These are phyloP conservation scores for Aspergillus neotritici DNA, from an alignment of 2,329 filamentous ascomycete genomes.

Conservation along the genomic window DNA sequence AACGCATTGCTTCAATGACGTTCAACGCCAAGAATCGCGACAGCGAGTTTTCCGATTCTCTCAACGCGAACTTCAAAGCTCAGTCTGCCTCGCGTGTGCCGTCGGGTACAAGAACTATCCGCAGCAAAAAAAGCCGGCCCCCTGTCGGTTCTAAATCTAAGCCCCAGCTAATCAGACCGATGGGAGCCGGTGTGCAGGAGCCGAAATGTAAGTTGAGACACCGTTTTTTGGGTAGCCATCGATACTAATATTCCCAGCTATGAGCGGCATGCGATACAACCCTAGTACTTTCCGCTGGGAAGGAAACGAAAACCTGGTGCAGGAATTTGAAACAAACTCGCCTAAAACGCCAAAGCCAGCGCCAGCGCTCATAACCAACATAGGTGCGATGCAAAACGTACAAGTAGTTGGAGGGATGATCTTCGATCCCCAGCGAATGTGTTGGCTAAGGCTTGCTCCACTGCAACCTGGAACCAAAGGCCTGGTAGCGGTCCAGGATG, in stretches of 20 bases:
- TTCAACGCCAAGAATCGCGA: conserved; percentile 35
- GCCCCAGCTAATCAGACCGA: conserved; percentile 82
- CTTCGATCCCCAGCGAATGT: conserved; percentile 95
- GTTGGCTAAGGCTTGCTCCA: conserved; percentile 77
- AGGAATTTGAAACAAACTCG: conserved; percentile 63
- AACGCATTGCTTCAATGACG: conserved; percentile 47
- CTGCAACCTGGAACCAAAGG: conserved; percentile 32
- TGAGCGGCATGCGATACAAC: conserved; percentile 97
- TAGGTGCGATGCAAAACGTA: conserved; percentile 75
- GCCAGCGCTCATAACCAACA: conserved; percentile 79
- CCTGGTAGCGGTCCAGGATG: conserved; percentile 62
- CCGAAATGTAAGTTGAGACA: conserved; percentile 63
- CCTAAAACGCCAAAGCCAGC: conserved; percentile 41
- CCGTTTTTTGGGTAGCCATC: neutral
- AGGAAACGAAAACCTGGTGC: conserved; percentile 83
- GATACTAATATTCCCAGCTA: conserved; percentile 6
- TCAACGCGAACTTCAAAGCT: conserved; percentile 57
- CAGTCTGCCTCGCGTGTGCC: conserved; percentile 48
- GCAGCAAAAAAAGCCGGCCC: conserved; percentile 39
- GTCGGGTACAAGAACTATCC: conserved; percentile 45
- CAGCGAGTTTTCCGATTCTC: conserved; percentile 44
- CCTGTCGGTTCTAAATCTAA: conserved; percentile 46
- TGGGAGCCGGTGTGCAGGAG: conserved; percentile 66
- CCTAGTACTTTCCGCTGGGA: conserved; percentile 84
- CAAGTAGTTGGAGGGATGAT: conserved; percentile 98